Percentiles rank a stretch among this genome's conserved stretches.
These are phyloP conservation scores for Huntiella savannae DNA, from an alignment of 2,329 filamentous ascomycete genomes.

Conservation along the genomic window DNA sequence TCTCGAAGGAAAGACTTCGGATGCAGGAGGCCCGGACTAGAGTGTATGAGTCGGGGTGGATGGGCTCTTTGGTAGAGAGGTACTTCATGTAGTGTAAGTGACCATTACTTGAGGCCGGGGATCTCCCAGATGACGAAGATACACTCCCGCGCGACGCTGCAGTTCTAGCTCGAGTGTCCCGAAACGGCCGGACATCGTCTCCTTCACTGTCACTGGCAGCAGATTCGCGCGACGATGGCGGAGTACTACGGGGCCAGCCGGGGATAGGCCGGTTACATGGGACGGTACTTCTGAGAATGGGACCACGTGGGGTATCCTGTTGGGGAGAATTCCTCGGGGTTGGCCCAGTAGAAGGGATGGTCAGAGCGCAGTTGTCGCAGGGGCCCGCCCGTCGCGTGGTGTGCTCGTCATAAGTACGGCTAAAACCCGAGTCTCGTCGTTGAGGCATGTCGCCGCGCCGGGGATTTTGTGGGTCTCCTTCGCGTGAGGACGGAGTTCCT, in stretches of 20 bases:
- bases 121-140: constrained; percentile 26
- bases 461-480: constrained; percentile 38
- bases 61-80: constrained; percentile 47
- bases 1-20: constrained; percentile 47
- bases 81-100: constrained; percentile 50
- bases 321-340: constrained; percentile 13
- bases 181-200: constrained; percentile 25
- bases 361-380: constrained; percentile 51
- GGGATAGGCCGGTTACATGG: constrained; percentile 39
- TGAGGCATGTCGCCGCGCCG: constrained; percentile 20
- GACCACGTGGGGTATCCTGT: constrained; percentile 24
- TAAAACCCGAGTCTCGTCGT: constrained; percentile 39
- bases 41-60: constrained; percentile 43
- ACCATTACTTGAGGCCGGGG: constrained; percentile 16
- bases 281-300: constrained; percentile 40
- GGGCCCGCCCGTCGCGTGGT: constrained; percentile 43
- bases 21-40: constrained; percentile 47
- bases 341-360: constrained; percentile 30
- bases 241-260: constrained; percentile 24
- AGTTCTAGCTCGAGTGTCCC: constrained; percentile 23
- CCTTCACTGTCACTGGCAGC: constrained; percentile 30
- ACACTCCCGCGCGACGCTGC: constrained; percentile 28
- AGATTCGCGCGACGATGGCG: constrained; percentile 32
- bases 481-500: constrained; percentile 18
- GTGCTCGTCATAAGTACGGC: constrained; percentile 45